Percentiles rank a stretch among this genome's conserved stretches.
Evolutionary conservation across 2,329 filamentous ascomycete genomes (phyloP).

Genomic region (Beauveria caledonica): DNA sequence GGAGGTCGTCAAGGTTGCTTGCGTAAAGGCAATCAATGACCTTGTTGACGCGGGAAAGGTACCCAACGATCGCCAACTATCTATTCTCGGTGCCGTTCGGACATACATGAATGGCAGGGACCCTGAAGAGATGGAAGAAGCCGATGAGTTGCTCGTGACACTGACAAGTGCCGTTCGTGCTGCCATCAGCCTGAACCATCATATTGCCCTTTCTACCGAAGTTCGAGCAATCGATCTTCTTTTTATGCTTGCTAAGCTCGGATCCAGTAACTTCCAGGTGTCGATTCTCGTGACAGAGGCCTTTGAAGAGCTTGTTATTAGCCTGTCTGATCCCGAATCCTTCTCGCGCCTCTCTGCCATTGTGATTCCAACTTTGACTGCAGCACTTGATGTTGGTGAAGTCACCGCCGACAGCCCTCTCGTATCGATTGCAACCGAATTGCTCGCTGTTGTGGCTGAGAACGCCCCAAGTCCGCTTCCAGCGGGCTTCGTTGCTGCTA

Average conservation of each 20-base stretch:
- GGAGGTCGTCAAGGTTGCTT: conserved; percentile 87
- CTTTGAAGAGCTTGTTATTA: conserved; percentile 77
- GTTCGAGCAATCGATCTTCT: conserved; percentile 72
- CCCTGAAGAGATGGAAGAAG: conserved; percentile 73
- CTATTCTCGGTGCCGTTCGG: conserved; percentile 54
- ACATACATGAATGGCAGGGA: conserved; percentile 75
- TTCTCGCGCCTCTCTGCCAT: conserved; percentile 77
- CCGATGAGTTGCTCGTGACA: conserved; percentile 85
- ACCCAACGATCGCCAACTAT: conserved; percentile 47
- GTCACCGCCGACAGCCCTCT: conserved; percentile 79
- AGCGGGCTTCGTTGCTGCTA: conserved; percentile 72
- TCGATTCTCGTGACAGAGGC: conserved; percentile 81
- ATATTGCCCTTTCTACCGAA: conserved; percentile 62
- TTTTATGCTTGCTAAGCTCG: conserved; percentile 82
- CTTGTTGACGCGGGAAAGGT: conserved; percentile 48
- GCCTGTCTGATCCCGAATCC: conserved; percentile 56
- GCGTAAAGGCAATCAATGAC: conserved; percentile 75
- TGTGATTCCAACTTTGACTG: conserved; percentile 78
- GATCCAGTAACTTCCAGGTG: conserved; percentile 84
- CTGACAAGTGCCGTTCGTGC: conserved; percentile 79
- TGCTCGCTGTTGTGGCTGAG: conserved; percentile 73
- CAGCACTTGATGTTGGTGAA: conserved; percentile 80
- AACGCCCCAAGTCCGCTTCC: conserved; percentile 80
- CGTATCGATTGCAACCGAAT: conserved; percentile 76
- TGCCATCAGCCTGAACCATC: conserved; percentile 71